Evolutionary conservation across 1,284 basidiomycete genomes (phyloP), one percentile per base, ranked within the genome.

Genomic region (Ustilago hordei): DNA sequence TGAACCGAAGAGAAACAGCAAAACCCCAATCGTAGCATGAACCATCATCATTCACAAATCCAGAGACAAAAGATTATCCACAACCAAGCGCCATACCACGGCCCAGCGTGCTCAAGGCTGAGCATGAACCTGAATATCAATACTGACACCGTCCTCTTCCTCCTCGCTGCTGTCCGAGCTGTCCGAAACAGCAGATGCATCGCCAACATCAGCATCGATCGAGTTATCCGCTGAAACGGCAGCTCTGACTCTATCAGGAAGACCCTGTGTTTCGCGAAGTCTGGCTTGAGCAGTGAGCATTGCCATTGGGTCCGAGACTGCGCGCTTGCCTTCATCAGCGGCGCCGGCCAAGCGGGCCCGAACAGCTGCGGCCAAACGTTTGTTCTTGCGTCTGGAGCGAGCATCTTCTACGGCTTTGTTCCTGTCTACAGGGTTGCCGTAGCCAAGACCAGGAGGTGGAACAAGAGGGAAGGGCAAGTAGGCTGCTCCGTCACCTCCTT

Each of bases 141-240:
- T 50, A 48, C 68, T 70, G 53, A 60, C 28, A n/a, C 68, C 64
- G 9, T 66, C 67, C 15, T 75, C 64, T 8, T 73, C 69, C 31
- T 54, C 55, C 4, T 61, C 62, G 45, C 11, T 56, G 55, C 11
- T 57, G 39, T 11, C 48, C 6, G 45, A 17, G n/a, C 6, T 31
- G 6, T 38, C 39, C 15, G 19, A 15, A 5, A 43, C 59, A 11
- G 45, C 55, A 17, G 48, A 50, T 2, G 3, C 39, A 13, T 61
- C 41, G 1, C 23, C 62, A 28, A 47, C 71, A 13, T 62, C 64
- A 15, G 31, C 17, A 11, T 43, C 31, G 39, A 68, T 35, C 50
- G 68, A 68, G 56, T 71, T 70, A n/a, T 75, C 73, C 2, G 64
- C 73, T 15, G 64, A 68, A 1, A 75, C 61, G 43, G 73, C 73